Base-by-base conservation (phyloP, 2,329 filamentous ascomycete genomes). In the Fusarium marasasianum region DNA sequence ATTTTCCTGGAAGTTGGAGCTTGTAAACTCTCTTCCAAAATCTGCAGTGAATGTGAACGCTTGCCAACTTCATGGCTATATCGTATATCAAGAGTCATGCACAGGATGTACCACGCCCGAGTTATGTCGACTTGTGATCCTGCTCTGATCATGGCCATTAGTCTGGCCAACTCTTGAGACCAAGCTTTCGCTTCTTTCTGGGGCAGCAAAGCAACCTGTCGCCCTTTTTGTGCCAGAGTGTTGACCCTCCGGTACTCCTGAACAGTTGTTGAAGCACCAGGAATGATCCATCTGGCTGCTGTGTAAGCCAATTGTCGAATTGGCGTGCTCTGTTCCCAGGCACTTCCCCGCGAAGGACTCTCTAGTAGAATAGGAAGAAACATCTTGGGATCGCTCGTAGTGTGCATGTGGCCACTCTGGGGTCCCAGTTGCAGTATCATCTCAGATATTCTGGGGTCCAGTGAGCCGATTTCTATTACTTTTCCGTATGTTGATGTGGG, bases 341-440 rank as follows among this genome's bases (percentile, higher is more conserved):
- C 87, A 75, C 86, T 91, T 48, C 86, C 85, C 37, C 86, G 85
- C n/a, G 80, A 77, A 24, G 87, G 86, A 64, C 86, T 87, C 71
- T 92, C 90, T 15, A 91, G 82, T 1, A 94, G 80, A 29, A 91
- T 85, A 0, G 92, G 91, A 2, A 95, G 85, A 78, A 92, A 95
- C 18, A 94, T 86, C 45, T 86, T 81, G 18, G 56, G 26, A 10
- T 73, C 40, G 26, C 44, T 22, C 3, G 82, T 76, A 2, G 73
- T 66, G 6, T 80, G 70, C 5, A 63, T 64, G 24, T 54, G 50
- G 37, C 59, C 43, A 26, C 51, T 53, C 4, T 68, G 35, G 13
- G 51, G 33, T 4, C 70, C 69, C 50, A 83, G 51, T 55, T 84
- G 81, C 3, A 85, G 57, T 17, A 83, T 57, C 12, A 85, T 64